Conservation (phyloP, 192 early-diverging fungal genomes). For the Umbelopsis isabellina region DNA sequence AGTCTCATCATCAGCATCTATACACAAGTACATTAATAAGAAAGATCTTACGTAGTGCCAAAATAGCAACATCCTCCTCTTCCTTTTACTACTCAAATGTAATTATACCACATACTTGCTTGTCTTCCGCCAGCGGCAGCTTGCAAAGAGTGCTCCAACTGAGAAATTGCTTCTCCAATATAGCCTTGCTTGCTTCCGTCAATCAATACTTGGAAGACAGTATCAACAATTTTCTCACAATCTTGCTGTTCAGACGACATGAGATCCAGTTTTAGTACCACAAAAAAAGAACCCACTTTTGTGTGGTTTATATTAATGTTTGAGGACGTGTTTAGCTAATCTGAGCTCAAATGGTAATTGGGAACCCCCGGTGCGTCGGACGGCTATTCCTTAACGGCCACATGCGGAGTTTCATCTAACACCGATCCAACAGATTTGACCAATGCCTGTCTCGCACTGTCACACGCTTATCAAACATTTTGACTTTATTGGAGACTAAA, state of each 20-base stretch:
- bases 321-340: no score
- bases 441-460: no score
- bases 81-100: not conserved
- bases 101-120: conserved; percentile 20
- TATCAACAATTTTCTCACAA: conserved; percentile 32
- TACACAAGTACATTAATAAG: not conserved
- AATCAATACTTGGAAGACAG: conserved; percentile 51
- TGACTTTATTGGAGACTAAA: no score
- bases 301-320: no score
- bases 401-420: no score
- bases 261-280: not conserved
- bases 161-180: conserved; percentile 59
- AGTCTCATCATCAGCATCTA: conserved; percentile 50
- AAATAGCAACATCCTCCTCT: no score
- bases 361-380: no score
- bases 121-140: conserved; percentile 50
- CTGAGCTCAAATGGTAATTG: no score
- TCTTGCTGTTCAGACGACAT: conserved; percentile 17
- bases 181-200: conserved; percentile 54
- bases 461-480: no score
- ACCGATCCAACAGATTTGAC: no score
- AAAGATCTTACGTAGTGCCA: not conserved
- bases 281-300: no score
- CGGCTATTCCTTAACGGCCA: no score
- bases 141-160: conserved; percentile 60